Evolutionary conservation across 1,139 yeast genomes (phyloP).

Genomic region (Saccharomycopsis crataegensis): DNA sequence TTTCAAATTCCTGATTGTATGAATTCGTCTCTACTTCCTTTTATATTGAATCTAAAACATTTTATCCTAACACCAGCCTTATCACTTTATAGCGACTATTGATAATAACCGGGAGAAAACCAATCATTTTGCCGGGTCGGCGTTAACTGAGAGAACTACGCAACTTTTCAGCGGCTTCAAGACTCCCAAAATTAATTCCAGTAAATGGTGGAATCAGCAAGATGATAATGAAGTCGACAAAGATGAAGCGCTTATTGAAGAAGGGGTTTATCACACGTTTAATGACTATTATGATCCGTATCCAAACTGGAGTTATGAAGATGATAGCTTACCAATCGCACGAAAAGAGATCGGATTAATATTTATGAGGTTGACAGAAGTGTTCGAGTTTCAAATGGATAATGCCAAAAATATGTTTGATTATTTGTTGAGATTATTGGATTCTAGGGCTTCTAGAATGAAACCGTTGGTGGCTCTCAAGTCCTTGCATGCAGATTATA

Average conservation of each 20-base stretch:
- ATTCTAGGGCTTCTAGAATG: conserved; percentile 64
- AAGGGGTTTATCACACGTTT: conserved; percentile 35
- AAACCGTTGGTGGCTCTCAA: conserved; percentile 46
- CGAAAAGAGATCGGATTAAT: conserved; percentile 48
- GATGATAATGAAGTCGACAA: conserved; percentile 19
- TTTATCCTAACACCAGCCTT: not conserved
- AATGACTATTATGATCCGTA: conserved; percentile 42
- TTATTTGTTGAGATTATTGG: conserved; percentile 52
- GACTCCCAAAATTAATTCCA: conserved; percentile 39
- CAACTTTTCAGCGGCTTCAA: conserved; percentile 46
- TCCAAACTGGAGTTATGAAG: conserved; percentile 48
- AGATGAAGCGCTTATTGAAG: conserved; percentile 36
- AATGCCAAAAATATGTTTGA: conserved; percentile 61
- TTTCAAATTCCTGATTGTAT: conserved; percentile 19
- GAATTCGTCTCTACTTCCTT: not conserved
- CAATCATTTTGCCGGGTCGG: conserved; percentile 26
- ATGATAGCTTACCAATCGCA: conserved; percentile 37
- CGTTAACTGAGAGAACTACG: conserved; percentile 32
- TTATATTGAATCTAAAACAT: not conserved
- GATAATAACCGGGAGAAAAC: not conserved
- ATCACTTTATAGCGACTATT: not conserved
- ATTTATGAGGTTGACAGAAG: conserved; percentile 42
- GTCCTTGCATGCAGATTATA: conserved; percentile 63
- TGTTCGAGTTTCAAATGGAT: conserved; percentile 64
- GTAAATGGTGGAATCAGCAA: conserved; percentile 30